Percentiles rank a stretch among this genome's conserved stretches.
phyloP scores from a whole-genome alignment of 805 yeast genomes.

The Kuraishia ogatae region DNA sequence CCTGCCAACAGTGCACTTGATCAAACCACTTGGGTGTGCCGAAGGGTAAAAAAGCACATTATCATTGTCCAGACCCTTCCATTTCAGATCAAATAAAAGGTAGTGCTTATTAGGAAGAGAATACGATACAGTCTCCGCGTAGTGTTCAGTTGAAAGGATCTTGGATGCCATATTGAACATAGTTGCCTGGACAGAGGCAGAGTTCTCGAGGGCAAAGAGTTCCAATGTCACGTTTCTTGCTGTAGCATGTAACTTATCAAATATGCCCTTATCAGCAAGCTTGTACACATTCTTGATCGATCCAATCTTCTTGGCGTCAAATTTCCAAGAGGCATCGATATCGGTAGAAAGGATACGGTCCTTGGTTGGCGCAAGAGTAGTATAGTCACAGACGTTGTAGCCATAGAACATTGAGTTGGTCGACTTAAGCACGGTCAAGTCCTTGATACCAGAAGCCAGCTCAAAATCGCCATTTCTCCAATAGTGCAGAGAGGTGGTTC shows the following conservation, averaged over 20 bases:
- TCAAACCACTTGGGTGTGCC: slow-evolving; percentile 89
- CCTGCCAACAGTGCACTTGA: slow-evolving; percentile 81
- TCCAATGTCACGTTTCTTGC: slow-evolving; percentile 68
- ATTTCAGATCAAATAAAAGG: slow-evolving; percentile 67
- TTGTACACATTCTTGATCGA: slow-evolving; percentile 39
- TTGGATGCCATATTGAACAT: slow-evolving; percentile 87
- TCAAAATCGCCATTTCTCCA: slow-evolving; percentile 43
- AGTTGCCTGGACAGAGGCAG: slow-evolving; percentile 94
- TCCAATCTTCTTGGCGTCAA: slow-evolving; percentile 40
- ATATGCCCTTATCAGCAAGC: slow-evolving; percentile 50
- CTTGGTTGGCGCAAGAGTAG: slow-evolving; percentile 73
- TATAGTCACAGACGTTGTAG: slow-evolving; percentile 77
- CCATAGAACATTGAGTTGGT: slow-evolving; percentile 93
- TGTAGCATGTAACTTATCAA: slow-evolving; percentile 53
- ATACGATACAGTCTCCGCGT: slow-evolving; percentile 59
- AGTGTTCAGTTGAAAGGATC: slow-evolving; percentile 51
- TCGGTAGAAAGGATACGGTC: slow-evolving; percentile 89
- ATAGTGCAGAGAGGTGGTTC: slow-evolving; percentile 48
- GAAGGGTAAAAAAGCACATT: slow-evolving; percentile 83
- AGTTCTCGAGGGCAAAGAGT: slow-evolving; percentile 75
- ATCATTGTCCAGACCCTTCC: slow-evolving; percentile 79
- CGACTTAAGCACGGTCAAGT: slow-evolving; percentile 76
- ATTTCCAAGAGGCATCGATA: slow-evolving; percentile 66
- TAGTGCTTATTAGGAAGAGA: slow-evolving; percentile 89
- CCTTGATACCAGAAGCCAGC: slow-evolving; percentile 65